Conservation (phyloP, 345 rosid species). For the Trapa incisa region DNA sequence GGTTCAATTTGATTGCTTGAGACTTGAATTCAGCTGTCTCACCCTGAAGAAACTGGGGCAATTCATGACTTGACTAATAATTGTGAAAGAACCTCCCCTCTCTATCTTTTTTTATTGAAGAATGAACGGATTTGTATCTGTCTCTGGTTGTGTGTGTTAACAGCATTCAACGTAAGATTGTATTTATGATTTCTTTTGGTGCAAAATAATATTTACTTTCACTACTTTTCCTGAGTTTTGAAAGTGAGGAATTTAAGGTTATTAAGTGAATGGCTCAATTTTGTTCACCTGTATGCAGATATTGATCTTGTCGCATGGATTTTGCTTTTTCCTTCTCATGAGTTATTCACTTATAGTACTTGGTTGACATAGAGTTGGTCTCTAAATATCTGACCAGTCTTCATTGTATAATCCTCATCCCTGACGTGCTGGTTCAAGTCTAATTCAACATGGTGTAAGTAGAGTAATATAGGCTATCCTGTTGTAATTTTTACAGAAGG, state of each 20-base stretch:
- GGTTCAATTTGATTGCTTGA: background rate
- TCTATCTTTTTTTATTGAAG: too few species aligned
- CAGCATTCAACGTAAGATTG: background rate
- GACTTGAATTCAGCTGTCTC: background rate
- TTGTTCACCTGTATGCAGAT: background rate
- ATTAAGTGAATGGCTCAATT: background rate
- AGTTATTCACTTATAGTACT: background rate
- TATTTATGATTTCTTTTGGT: too few species aligned
- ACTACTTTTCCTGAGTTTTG: background rate
- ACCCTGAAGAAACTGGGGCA: background rate
- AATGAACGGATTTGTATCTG: too few species aligned
- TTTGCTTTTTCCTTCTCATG: background rate
- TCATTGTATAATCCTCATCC: background rate
- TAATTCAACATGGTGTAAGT: background rate
- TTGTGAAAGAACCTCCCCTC: background rate
- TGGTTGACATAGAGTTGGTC: background rate
- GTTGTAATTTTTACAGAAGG: constrained; percentile 13
- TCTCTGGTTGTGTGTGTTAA: background rate
- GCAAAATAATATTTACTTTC: too few species aligned
- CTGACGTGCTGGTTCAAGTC: background rate
- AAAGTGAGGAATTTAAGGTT: background rate
- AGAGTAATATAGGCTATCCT: background rate
- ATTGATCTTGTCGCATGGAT: background rate
- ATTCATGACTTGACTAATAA: background rate
- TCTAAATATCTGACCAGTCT: background rate